Evolutionary conservation across 352 stramenopile species (phyloP).

Genomic region (Pythium dissotocum): DNA sequence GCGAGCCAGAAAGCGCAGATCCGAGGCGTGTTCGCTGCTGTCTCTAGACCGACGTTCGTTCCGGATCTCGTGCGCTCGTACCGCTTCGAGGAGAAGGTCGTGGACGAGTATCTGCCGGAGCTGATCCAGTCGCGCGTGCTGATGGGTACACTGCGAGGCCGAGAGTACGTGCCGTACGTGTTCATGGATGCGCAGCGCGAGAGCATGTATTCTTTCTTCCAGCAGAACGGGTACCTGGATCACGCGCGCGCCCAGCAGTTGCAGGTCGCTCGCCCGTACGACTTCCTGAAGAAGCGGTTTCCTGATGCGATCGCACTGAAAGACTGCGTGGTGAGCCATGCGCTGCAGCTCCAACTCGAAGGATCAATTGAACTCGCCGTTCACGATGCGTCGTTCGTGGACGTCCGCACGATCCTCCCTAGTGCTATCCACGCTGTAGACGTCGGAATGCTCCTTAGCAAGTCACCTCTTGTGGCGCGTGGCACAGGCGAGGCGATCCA

Average conservation of each 20-base stretch:
- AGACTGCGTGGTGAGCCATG: constrained; percentile 61
- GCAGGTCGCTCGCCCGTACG: constrained; percentile 62
- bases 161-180: constrained; percentile 79
- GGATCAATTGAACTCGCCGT: constrained; percentile 66
- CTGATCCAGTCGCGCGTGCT: constrained; percentile 56
- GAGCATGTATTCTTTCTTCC: constrained; percentile 85
- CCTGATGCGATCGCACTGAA: constrained; percentile 65
- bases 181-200: constrained; percentile 76
- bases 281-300: constrained; percentile 77
- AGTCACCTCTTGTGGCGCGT: constrained; percentile 39
- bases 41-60: constrained; percentile 70
- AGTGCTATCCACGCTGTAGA: constrained; percentile 51
- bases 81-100: constrained; percentile 65
- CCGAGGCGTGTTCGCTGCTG: constrained; percentile 61
- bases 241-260: constrained; percentile 56
- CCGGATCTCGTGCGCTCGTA: constrained; percentile 59
- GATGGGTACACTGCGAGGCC: constrained; percentile 59
- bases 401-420: constrained; percentile 61
- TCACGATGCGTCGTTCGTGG: constrained; percentile 68
- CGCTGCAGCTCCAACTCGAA: constrained; percentile 67
- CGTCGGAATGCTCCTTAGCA: constrained; percentile 48
- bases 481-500: constrained; percentile 41
- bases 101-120: constrained; percentile 58
- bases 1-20: constrained; percentile 60
- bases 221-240: constrained; percentile 81